Evolutionary conservation across 805 yeast species (phyloP).

Genomic region (Ogataea pignaliae): DNA sequence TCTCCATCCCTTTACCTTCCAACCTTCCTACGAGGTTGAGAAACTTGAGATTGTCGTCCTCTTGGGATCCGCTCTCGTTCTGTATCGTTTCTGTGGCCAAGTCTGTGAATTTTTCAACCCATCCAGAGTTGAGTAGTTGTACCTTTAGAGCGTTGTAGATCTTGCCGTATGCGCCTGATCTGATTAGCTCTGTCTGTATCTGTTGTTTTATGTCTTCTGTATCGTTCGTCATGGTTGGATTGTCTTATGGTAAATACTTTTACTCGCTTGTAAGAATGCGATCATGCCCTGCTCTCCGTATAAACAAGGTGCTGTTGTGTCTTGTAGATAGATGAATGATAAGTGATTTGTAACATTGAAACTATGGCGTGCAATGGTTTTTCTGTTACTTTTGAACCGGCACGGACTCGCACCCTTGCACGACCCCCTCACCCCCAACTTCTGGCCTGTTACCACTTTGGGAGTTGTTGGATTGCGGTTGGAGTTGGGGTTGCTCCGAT

Average conservation of each 20-base stretch:
- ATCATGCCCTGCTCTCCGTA: no score
- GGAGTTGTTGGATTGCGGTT: no score
- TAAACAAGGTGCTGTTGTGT: no score
- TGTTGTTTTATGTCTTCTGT: slow-evolving; percentile 42
- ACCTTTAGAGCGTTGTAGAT: slow-evolving; percentile 61
- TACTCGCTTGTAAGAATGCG: no score
- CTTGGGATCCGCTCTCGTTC: slow-evolving; percentile 9
- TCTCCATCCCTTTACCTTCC: slow-evolving; percentile 60
- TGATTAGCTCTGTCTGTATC: slow-evolving; percentile 65
- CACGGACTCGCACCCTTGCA: background rate
- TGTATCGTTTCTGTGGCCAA: slow-evolving; percentile 46
- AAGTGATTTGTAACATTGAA: no score
- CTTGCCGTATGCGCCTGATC: slow-evolving; percentile 77
- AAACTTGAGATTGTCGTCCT: slow-evolving; percentile 36
- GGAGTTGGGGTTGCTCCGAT: no score
- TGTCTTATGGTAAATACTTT: no score
- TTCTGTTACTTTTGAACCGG: background rate
- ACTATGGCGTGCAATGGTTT: no score
- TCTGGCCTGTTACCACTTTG: no score
- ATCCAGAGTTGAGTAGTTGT: slow-evolving; percentile 70
- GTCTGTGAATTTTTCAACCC: slow-evolving; percentile 73
- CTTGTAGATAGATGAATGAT: no score
- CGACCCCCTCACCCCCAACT: no score
- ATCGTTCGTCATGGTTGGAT: background rate
- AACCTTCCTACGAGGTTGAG: slow-evolving; percentile 46